These are phyloP conservation scores for Claviceps sp. DNA, from an alignment of 2,329 filamentous ascomycete species.

Conservation along the genomic window DNA sequence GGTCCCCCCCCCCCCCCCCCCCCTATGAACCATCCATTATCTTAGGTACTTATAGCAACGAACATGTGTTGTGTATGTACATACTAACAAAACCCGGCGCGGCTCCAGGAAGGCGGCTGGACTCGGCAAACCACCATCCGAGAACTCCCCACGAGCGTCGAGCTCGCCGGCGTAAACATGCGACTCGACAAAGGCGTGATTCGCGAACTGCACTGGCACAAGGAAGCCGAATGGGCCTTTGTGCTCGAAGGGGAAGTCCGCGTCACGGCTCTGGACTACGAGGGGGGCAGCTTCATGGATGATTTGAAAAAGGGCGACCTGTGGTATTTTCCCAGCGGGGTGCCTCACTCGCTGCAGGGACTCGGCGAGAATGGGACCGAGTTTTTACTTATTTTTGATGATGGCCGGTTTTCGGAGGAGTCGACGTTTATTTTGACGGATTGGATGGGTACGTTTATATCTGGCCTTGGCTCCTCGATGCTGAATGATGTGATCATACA, in stretches of 20 bases:
- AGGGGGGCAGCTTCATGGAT: conserved; percentile 65
- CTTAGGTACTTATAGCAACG: too few species aligned
- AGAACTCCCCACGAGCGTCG: conserved; percentile 51
- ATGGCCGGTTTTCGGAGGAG: conserved; percentile 39
- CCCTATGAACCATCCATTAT: too few species aligned
- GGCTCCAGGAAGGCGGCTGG: conserved; percentile 56
- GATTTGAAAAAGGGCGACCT: conserved; percentile 64
- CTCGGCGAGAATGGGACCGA: conserved; percentile 47
- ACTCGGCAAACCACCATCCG: conserved; percentile 58
- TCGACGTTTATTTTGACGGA: conserved; percentile 63
- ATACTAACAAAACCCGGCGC: conserved; percentile 1
- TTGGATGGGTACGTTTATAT: conserved; percentile 43
- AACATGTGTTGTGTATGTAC: neutral
- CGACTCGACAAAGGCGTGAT: conserved; percentile 59
- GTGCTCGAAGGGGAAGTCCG: conserved; percentile 58
- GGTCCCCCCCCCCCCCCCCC: too few species aligned
- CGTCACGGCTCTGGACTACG: conserved; percentile 59
- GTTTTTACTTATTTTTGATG: conserved; percentile 35
- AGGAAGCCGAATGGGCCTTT: conserved; percentile 67
- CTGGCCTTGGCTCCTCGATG: too few species aligned
- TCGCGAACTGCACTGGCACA: conserved; percentile 71
- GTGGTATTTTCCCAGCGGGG: conserved; percentile 69
- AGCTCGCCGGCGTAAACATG: conserved; percentile 69
- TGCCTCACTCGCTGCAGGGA: conserved; percentile 66
- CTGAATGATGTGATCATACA: too few species aligned